Evolutionary conservation across 2,329 filamentous ascomycete genomes (phyloP).

Genomic region (Colletotrichum scovillei): DNA sequence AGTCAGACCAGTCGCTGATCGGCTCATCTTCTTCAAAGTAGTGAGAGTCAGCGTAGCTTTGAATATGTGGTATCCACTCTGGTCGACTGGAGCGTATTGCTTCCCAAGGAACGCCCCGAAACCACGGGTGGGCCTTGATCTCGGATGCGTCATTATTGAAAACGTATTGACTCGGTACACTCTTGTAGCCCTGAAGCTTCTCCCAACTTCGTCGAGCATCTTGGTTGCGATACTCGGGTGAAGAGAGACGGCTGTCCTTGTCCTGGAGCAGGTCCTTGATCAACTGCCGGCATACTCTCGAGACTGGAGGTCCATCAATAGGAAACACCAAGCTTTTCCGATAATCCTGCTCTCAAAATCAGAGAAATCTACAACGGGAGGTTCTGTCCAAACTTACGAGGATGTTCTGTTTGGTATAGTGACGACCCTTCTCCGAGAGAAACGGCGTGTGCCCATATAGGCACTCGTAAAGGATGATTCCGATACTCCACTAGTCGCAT

Average conservation of each 20-base stretch:
- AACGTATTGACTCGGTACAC: slow-evolving; percentile 68
- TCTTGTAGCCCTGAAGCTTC: slow-evolving; percentile 25
- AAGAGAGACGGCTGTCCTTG: slow-evolving; percentile 81
- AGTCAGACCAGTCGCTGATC: slow-evolving; percentile 72
- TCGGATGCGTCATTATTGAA: slow-evolving; percentile 87
- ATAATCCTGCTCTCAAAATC: slow-evolving; percentile 67
- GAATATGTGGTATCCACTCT: slow-evolving; percentile 83
- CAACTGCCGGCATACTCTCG: slow-evolving; percentile 79
- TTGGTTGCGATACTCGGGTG: slow-evolving; percentile 44
- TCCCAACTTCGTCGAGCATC: slow-evolving; percentile 23
- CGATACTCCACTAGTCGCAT: slow-evolving; percentile 98
- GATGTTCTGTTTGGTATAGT: slow-evolving; percentile 89
- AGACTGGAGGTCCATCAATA: slow-evolving; percentile 67
- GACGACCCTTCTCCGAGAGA: slow-evolving; percentile 79
- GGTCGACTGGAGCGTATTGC: slow-evolving; percentile 76
- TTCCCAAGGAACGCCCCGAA: slow-evolving; percentile 82
- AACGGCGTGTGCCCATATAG: slow-evolving; percentile 94
- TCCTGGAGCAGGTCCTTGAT: slow-evolving; percentile 79
- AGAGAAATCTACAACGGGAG: background rate
- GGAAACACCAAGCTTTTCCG: slow-evolving; percentile 78
- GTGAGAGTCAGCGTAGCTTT: slow-evolving; percentile 77
- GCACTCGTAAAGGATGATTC: slow-evolving; percentile 94
- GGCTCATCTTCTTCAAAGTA: slow-evolving; percentile 90
- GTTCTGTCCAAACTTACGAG: slow-evolving; percentile 62
- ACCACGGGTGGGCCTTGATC: slow-evolving; percentile 91